phyloP scores from a whole-genome alignment of 2,329 filamentous ascomycete species.

The Aspergillus arachidicola region DNA sequence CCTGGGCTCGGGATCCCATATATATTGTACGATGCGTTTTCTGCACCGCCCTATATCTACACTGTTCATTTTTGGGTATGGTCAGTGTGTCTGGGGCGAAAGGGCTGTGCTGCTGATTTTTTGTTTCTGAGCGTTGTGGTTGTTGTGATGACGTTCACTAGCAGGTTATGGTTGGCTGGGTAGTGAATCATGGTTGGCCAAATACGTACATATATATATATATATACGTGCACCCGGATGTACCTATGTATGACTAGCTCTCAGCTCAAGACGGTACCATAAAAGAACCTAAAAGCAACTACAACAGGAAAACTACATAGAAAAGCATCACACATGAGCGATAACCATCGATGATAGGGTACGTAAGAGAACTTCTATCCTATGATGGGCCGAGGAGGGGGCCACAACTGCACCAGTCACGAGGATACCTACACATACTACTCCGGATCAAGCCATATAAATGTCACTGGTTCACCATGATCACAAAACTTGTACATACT shows the following conservation, averaged over 20 bases:
- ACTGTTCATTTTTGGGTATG: constrained; percentile 55
- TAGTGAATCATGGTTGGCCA: too few relatives aligned
- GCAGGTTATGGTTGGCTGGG: background rate
- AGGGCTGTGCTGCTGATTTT: background rate
- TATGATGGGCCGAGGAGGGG: background rate
- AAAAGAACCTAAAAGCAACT: background rate
- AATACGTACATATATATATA: background rate
- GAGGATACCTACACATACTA: background rate
- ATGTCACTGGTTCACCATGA: background rate
- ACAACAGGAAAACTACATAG: background rate
- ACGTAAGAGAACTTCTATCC: background rate
- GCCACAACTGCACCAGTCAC: background rate
- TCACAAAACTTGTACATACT: background rate
- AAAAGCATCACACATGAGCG: background rate
- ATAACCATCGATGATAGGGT: background rate
- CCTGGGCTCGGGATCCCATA: constrained; percentile 86
- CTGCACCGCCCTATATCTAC: constrained; percentile 77
- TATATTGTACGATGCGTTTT: constrained; percentile 82
- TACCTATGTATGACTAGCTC: background rate
- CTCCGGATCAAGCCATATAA: background rate
- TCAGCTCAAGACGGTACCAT: background rate
- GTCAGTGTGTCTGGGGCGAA: background rate
- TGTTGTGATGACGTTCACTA: background rate
- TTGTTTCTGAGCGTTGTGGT: background rate
- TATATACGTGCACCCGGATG: background rate